These are phyloP conservation scores for Phytophthora sojae DNA, from an alignment of 352 stramenopile genomes.

Conservation along the genomic window DNA sequence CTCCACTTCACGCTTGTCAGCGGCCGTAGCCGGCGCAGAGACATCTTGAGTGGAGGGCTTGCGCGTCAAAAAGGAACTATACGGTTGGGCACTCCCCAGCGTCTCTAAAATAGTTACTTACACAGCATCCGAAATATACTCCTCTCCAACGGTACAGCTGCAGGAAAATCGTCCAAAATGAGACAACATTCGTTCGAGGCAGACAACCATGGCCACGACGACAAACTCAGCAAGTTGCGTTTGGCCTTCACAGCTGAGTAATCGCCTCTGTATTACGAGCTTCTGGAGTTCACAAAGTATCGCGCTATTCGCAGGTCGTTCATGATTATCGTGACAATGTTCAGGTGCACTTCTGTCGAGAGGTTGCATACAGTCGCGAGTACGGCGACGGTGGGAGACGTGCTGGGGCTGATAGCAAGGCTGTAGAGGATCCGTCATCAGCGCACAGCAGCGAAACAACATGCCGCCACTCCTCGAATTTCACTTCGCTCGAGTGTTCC, in stretches of 20 bases:
- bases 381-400: slow-evolving; percentile 73
- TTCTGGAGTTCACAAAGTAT: slow-evolving; percentile 14
- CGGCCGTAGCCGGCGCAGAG: background rate
- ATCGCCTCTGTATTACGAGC: slow-evolving; percentile 19
- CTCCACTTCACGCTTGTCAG: background rate
- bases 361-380: slow-evolving; percentile 60
- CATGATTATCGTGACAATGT: background rate
- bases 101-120: too few species aligned
- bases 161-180: too few species aligned
- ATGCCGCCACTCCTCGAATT: slow-evolving; percentile 94
- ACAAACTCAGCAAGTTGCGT: background rate
- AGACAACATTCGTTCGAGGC: too few species aligned
- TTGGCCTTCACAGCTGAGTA: background rate
- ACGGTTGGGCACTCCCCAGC: too few species aligned
- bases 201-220: too few species aligned
- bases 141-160: too few species aligned
- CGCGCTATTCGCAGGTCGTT: slow-evolving; percentile 5
- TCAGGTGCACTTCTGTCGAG: slow-evolving; percentile 33
- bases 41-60: background rate
- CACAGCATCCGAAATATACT: too few species aligned
- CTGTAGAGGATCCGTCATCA: slow-evolving; percentile 91
- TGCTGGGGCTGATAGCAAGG: slow-evolving; percentile 71
- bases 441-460: slow-evolving; percentile 92
- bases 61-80: background rate
- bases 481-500: slow-evolving; percentile 95